phyloP scores from a whole-genome alignment of 192 early-diverging fungal species.

The Linnemannia elongata region DNA sequence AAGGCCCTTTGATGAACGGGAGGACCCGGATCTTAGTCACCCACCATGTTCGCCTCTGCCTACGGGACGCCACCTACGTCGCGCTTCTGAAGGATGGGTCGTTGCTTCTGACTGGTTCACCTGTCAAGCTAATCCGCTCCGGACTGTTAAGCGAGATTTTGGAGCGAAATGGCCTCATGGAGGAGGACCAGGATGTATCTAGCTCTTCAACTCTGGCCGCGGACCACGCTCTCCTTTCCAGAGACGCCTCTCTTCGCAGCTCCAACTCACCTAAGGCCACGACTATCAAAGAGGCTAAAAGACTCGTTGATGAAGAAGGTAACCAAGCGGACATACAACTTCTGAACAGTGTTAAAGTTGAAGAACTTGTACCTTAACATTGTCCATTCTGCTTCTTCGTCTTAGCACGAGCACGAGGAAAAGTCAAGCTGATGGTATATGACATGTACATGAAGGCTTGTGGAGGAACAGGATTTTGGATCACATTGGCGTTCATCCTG shows the following conservation, averaged over 20 bases:
- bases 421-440: constrained; percentile 83
- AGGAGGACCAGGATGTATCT: constrained; percentile 52
- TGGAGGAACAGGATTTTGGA: constrained; percentile 75
- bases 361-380: background rate
- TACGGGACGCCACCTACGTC: constrained; percentile 68
- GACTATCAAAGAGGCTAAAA: constrained; percentile 45
- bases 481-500: constrained; percentile 60
- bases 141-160: constrained; percentile 54
- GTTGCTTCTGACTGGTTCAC: constrained; percentile 48
- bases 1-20: constrained; percentile 76
- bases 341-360: background rate
- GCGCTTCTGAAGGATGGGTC: constrained; percentile 65
- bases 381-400: background rate
- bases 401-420: constrained; percentile 76
- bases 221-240: constrained; percentile 33
- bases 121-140: constrained; percentile 52
- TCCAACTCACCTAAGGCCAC: constrained; percentile 19
- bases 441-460: constrained; percentile 77
- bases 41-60: constrained; percentile 78
- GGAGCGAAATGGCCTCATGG: constrained; percentile 55
- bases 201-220: constrained; percentile 33
- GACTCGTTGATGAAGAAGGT: constrained; percentile 65
- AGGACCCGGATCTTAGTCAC: constrained; percentile 92
- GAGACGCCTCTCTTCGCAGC: constrained; percentile 18
- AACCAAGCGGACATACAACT: background rate